Evolutionary conservation across 805 yeast genomes (phyloP).

Genomic region (Metschnikowia continentalis): DNA sequence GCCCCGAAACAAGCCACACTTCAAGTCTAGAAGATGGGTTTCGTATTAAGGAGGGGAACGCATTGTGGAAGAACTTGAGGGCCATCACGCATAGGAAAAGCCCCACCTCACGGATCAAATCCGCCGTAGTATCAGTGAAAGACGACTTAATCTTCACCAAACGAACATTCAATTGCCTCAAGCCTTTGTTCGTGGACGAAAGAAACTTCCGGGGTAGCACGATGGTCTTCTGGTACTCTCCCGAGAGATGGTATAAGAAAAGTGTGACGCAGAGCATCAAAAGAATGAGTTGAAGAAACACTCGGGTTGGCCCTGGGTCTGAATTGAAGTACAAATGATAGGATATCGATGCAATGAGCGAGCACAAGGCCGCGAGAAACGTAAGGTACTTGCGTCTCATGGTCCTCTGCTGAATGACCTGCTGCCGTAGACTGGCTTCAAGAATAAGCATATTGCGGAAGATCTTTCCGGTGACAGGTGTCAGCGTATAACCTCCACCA

Average conservation of each 20-base stretch:
- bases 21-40: conserved; percentile 33
- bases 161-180: conserved; percentile 76
- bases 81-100: conserved; percentile 28
- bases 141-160: conserved; percentile 57
- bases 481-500: conserved; percentile 19
- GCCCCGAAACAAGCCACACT: conserved; percentile 36
- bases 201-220: conserved; percentile 77
- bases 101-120: conserved; percentile 34
- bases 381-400: conserved; percentile 60
- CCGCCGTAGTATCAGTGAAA: conserved; percentile 30
- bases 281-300: conserved; percentile 50
- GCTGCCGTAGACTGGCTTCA: conserved; percentile 82
- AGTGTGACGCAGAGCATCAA: conserved; percentile 64
- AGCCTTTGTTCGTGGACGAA: conserved; percentile 80
- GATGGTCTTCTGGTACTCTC: conserved; percentile 84
- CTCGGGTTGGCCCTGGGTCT: conserved; percentile 23
- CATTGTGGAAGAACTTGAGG: conserved; percentile 29
- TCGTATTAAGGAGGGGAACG: conserved; percentile 29
- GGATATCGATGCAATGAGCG: conserved; percentile 37
- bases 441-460: conserved; percentile 76
- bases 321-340: conserved; percentile 35
- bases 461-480: conserved; percentile 61
- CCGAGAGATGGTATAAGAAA: conserved; percentile 76
- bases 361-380: conserved; percentile 42
- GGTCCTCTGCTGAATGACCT: conserved; percentile 66